Conservation (phyloP, 2,329 filamentous ascomycete species). For the Amesomyces nigricolor region DNA sequence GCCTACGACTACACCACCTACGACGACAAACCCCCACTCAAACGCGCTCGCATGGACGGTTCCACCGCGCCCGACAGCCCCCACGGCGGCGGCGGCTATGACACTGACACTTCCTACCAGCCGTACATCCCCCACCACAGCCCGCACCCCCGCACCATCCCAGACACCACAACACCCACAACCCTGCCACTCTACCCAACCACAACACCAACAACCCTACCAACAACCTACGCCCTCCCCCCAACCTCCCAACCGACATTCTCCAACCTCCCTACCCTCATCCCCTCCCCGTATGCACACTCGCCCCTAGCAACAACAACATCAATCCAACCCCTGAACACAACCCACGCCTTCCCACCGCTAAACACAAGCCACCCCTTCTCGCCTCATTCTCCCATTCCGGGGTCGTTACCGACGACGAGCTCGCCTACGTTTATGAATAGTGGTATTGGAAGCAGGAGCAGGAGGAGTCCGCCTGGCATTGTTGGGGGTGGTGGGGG, state of each 20-base stretch:
- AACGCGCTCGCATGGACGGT: conserved; percentile 23
- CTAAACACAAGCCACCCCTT: conserved; percentile 21
- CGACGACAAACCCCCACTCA: conserved; percentile 20
- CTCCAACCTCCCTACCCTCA: conserved; percentile 10
- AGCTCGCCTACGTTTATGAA: conserved; percentile 14
- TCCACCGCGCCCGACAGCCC: conserved; percentile 11
- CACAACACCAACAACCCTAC: neutral
- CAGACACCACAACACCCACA: conserved; percentile 12
- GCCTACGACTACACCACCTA: conserved; percentile 22
- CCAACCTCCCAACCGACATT: conserved; percentile 14
- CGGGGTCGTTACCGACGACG: conserved; percentile 20
- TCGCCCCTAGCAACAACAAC: no score
- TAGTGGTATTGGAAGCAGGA: neutral
- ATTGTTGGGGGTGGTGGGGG: neutral
- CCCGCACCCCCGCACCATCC: conserved; percentile 25
- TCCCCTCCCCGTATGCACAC: conserved; percentile 17
- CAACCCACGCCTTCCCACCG: conserved; percentile 16
- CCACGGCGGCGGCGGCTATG: conserved; percentile 18
- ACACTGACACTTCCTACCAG: conserved; percentile 18
- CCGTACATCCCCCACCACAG: conserved; percentile 18
- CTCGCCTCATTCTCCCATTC: conserved; percentile 16
- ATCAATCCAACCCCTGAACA: conserved; percentile 23
- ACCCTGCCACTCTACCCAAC: conserved; percentile 19
- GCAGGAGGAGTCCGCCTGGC: conserved; percentile 10
- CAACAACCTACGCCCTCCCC: conserved; percentile 15